A percentile compares a stretch with the other conserved stretches of the same genome.
These are phyloP conservation scores for Setaria viridis DNA, from an alignment of 202 grass and related monocot species.

Conservation along the genomic window DNA sequence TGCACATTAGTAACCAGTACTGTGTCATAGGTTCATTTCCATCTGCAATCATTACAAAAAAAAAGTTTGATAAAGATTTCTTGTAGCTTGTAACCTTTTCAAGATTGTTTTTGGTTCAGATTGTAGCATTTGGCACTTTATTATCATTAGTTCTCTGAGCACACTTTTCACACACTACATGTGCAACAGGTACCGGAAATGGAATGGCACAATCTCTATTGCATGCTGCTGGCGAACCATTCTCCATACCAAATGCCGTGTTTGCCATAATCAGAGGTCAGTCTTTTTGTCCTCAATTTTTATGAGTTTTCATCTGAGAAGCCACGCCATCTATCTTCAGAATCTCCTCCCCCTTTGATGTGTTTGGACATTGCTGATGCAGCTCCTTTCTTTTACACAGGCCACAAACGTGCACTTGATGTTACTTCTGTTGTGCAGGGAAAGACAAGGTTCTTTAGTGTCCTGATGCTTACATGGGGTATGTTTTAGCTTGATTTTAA, in stretches of 20 bases:
- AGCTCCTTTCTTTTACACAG: conserved; percentile 51
- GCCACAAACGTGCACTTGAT: conserved; percentile 84
- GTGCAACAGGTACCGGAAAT: conserved; percentile 84
- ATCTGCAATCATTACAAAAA: neutral
- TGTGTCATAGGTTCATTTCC: conserved; percentile 7
- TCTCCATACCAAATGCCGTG: conserved; percentile 74
- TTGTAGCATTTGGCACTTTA: neutral
- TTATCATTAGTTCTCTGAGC: neutral
- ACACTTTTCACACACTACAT: conserved; percentile 43
- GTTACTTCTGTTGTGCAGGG: conserved; percentile 87
- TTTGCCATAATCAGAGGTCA: conserved; percentile 89
- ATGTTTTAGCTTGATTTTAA: conserved; percentile 40
- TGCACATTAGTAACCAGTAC: neutral
- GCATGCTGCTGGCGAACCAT: conserved; percentile 70
- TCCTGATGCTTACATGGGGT: conserved; percentile 98
- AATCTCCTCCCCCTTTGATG: neutral
- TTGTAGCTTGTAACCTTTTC: neutral
- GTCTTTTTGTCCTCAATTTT: conserved; percentile 15
- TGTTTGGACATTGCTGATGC: conserved; percentile 33
- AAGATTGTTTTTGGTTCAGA: neutral
- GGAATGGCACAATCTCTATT: conserved; percentile 92
- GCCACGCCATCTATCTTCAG: conserved; percentile 1
- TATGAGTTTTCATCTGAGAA: conserved; percentile 14
- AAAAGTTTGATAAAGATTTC: neutral
- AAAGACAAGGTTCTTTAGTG: conserved; percentile 88